A percentile compares a stretch with the other conserved stretches of the same genome.
Evolutionary conservation across 192 early-diverging fungal genomes (phyloP).

Genomic region (Coemansia sp.): DNA sequence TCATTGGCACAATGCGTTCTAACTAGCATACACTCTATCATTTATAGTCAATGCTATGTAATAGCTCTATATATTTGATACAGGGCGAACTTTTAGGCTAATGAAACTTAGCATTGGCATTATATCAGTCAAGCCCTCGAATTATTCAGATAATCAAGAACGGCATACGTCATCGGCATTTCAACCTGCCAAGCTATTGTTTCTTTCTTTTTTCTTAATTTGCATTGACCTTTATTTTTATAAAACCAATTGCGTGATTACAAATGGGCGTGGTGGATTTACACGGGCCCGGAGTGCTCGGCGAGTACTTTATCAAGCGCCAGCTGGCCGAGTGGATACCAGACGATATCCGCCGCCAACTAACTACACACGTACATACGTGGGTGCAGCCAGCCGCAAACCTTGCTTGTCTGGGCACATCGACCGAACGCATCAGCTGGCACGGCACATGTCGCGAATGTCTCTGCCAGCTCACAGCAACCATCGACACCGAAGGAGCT

Average conservation of each 20-base stretch:
- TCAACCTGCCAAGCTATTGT: not conserved
- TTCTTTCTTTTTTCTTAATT: not conserved
- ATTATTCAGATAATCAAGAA: too few relatives aligned
- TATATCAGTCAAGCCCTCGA: too few relatives aligned
- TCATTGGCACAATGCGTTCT: too few relatives aligned
- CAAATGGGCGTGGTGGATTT: constrained; percentile 8
- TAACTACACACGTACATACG: constrained; percentile 30
- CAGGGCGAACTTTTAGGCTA: too few relatives aligned
- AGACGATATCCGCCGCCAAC: constrained; percentile 14
- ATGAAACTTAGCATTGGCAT: too few relatives aligned
- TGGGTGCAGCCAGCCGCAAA: constrained; percentile 19
- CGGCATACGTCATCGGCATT: too few relatives aligned
- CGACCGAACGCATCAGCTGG: constrained; percentile 10
- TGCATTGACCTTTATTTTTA: not conserved
- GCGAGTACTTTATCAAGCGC: constrained; percentile 26
- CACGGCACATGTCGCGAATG: constrained; percentile 32
- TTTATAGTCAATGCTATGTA: too few relatives aligned
- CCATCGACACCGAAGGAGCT: constrained; percentile 6
- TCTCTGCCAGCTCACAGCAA: constrained; percentile 17
- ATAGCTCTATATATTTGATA: too few relatives aligned
- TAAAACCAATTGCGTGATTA: not conserved
- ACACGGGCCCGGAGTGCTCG: constrained; percentile 23
- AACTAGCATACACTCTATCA: too few relatives aligned
- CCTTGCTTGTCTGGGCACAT: not conserved
- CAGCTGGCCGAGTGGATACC: constrained; percentile 43